Conservation (phyloP, 2,329 filamentous ascomycete genomes). For the Sporothrix euskadiensis region DNA sequence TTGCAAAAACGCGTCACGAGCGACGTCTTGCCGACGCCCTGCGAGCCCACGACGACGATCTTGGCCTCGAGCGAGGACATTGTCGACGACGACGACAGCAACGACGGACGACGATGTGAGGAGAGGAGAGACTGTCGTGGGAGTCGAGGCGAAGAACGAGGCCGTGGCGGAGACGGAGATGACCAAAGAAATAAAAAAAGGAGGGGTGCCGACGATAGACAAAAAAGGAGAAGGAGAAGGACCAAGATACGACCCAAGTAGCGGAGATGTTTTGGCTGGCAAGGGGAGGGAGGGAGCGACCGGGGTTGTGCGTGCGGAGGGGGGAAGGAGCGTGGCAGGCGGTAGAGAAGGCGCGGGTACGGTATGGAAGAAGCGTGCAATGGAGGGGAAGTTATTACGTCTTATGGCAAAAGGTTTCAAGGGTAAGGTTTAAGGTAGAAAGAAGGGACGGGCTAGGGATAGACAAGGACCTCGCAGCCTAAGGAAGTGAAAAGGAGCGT, state of each 20-base stretch:
- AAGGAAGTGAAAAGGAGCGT: background rate
- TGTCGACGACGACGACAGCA: constrained; percentile 20
- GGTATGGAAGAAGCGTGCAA: background rate
- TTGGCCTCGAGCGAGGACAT: constrained; percentile 73
- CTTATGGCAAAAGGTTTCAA: background rate
- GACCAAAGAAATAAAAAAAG: background rate
- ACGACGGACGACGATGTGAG: background rate
- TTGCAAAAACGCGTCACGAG: constrained; percentile 76
- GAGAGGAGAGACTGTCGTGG: background rate
- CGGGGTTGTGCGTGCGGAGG: constrained; percentile 11
- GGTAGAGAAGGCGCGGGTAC: constrained; percentile 23
- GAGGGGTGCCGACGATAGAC: constrained; percentile 5
- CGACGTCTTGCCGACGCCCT: constrained; percentile 78
- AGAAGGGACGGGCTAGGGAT: background rate
- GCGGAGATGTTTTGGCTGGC: constrained; percentile 20
- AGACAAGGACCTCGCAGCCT: constrained; percentile 1
- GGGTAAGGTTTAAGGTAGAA: background rate
- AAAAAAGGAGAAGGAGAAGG: background rate
- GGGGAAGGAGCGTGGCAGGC: background rate
- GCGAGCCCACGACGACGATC: constrained; percentile 76
- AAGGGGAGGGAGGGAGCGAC: constrained; percentile 1
- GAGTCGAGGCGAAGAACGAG: background rate
- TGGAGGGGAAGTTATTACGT: constrained; percentile 2
- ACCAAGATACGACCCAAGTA: background rate
- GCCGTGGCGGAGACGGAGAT: background rate